Percentiles rank a stretch among this genome's conserved stretches.
phyloP scores from a whole-genome alignment of 1,139 yeast species.

The Saccharomyces hybrid region DNA sequence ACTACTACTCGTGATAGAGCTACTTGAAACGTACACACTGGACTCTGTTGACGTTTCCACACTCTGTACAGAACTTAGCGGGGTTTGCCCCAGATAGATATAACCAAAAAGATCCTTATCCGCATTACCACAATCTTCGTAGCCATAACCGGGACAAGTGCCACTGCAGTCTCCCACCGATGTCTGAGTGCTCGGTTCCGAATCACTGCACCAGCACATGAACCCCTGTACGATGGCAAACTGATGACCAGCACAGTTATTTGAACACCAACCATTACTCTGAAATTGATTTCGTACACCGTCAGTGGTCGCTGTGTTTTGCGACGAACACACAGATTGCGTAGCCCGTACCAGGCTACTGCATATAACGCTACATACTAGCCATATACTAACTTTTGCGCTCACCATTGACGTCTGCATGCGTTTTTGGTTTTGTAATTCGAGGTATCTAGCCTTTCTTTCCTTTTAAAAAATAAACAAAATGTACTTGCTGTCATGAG shows the following conservation, averaged over 20 bases:
- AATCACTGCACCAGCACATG: slow-evolving; percentile 22
- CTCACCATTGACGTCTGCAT: neutral
- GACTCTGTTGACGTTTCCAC: neutral
- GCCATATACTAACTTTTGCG: neutral
- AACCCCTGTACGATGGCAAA: slow-evolving; percentile 20
- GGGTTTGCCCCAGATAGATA: slow-evolving; percentile 10
- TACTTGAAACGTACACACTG: neutral
- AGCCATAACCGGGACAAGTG: slow-evolving; percentile 20
- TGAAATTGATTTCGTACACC: slow-evolving; percentile 9
- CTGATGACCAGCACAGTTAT: slow-evolving; percentile 11
- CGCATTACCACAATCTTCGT: slow-evolving; percentile 17
- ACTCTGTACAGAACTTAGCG: slow-evolving; percentile 3
- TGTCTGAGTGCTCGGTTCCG: slow-evolving; percentile 7
- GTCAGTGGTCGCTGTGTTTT: slow-evolving; percentile 10
- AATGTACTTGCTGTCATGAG: neutral
- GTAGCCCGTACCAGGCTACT: slow-evolving; percentile 2
- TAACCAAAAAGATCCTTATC: slow-evolving; percentile 15
- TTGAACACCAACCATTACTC: slow-evolving; percentile 20
- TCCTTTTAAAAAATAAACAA: neutral
- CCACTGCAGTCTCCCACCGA: slow-evolving; percentile 13
- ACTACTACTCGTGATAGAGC: neutral
- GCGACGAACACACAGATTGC: slow-evolving; percentile 12
- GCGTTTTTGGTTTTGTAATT: neutral
- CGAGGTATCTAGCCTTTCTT: neutral
- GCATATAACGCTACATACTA: neutral